Percentiles rank a stretch among this genome's conserved stretches.
phyloP scores from a whole-genome alignment of 169 alveolate species.

The Plasmodium yoelii region DNA sequence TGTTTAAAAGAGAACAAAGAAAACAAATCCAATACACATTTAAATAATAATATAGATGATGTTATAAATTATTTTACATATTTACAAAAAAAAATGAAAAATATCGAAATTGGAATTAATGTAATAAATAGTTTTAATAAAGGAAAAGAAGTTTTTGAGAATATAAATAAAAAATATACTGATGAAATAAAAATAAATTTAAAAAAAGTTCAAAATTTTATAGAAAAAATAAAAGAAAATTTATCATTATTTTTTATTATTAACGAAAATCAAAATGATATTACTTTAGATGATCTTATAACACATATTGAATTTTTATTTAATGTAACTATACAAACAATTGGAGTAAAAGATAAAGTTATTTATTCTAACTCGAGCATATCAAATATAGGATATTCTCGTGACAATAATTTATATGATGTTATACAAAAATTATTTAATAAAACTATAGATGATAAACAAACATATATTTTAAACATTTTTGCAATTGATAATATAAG shows the following conservation, averaged over 20 bases:
- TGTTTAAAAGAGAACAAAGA: neutral
- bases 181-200: neutral
- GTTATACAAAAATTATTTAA: slow-evolving; percentile 21
- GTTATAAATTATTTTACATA: too few species aligned
- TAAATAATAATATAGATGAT: too few species aligned
- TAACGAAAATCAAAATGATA: slow-evolving; percentile 15
- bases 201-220: neutral
- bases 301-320: slow-evolving; percentile 29
- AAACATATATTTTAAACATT: slow-evolving; percentile 23
- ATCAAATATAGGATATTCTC: neutral
- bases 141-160: too few species aligned
- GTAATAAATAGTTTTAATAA: neutral
- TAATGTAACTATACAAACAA: slow-evolving; percentile 47
- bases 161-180: neutral
- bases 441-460: neutral
- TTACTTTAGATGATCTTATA: slow-evolving; percentile 52
- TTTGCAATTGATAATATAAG: slow-evolving; percentile 34
- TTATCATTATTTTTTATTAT: neutral
- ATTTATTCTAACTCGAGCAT: slow-evolving; percentile 36
- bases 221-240: slow-evolving; percentile 6
- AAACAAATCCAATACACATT: neutral
- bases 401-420: slow-evolving; percentile 12
- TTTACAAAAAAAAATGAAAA: neutral
- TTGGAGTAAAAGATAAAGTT: slow-evolving; percentile 49
- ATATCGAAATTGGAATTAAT: neutral